Percentiles rank a stretch among this genome's conserved stretches.
Evolutionary conservation across 2,329 filamentous ascomycete species (phyloP).

Genomic region (Myriosclerotinia curreyana): DNA sequence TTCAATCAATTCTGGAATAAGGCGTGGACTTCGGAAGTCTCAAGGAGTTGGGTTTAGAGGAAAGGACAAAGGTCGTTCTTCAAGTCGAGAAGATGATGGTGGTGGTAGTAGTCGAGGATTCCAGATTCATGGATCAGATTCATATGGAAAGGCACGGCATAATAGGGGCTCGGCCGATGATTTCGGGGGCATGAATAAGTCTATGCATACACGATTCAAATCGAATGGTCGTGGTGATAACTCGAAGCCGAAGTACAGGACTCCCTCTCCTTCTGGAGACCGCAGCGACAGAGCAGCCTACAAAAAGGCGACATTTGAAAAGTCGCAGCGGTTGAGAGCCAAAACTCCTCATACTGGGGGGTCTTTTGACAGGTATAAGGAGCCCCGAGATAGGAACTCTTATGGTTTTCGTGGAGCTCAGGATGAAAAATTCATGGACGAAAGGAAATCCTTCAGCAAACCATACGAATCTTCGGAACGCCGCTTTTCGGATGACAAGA

Average conservation of each 20-base stretch:
- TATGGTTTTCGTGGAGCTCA: background rate
- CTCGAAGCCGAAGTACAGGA: background rate
- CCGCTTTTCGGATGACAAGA: no score
- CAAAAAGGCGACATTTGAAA: background rate
- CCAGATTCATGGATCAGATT: background rate
- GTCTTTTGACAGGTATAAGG: background rate
- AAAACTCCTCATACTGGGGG: background rate
- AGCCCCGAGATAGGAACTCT: background rate
- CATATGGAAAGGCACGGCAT: background rate
- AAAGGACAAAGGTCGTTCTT: slow-evolving; percentile 24
- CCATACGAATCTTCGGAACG: no score
- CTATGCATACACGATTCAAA: background rate
- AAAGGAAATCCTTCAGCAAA: background rate
- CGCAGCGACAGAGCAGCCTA: background rate
- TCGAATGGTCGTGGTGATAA: background rate
- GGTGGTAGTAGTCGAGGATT: slow-evolving; percentile 3
- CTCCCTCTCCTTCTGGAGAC: background rate
- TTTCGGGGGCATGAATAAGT: background rate
- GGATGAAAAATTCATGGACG: background rate
- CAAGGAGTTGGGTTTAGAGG: slow-evolving; percentile 39
- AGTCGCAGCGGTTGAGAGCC: background rate
- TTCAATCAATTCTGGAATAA: slow-evolving; percentile 67
- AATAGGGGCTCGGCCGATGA: background rate
- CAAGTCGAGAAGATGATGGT: background rate
- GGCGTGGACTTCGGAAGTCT: slow-evolving; percentile 58